phyloP scores from a whole-genome alignment of 148 eudicot species.

The Nyssa sinensis region DNA sequence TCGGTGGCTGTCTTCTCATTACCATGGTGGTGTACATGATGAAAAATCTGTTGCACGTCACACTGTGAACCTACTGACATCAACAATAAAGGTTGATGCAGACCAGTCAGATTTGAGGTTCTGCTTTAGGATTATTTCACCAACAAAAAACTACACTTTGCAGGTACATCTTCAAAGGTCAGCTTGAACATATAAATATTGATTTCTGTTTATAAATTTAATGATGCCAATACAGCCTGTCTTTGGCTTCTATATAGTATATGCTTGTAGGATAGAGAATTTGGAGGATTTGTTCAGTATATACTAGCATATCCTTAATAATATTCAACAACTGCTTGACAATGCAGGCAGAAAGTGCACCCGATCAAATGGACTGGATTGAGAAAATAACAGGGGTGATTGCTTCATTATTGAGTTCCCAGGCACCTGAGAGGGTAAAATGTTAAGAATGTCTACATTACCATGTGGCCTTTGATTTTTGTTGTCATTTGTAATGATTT shows the following conservation, averaged over 20 bases:
- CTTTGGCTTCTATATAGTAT: conserved; percentile 1
- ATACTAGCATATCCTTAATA: background rate
- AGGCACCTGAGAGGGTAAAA: conserved; percentile 74
- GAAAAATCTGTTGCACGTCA: conserved; percentile 89
- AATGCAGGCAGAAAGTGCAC: conserved; percentile 79
- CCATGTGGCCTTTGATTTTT: background rate
- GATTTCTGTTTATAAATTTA: background rate
- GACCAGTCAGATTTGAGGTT: conserved; percentile 89
- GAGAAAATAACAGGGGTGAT: conserved; percentile 93
- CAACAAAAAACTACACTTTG: conserved; percentile 81
- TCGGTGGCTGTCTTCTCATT: conserved; percentile 88
- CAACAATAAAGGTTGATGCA: conserved; percentile 86
- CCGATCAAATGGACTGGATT: conserved; percentile 95
- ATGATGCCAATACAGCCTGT: background rate
- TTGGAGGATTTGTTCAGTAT: background rate
- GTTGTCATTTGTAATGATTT: conserved; percentile 1
- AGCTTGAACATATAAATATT: conserved; percentile 13
- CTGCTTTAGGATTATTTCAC: conserved; percentile 95
- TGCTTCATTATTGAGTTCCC: conserved; percentile 70
- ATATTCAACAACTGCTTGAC: conserved; percentile 18
- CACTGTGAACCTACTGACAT: conserved; percentile 83
- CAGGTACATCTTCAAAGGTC: conserved; percentile 52
- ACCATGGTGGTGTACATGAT: conserved; percentile 62
- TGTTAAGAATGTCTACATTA: background rate
- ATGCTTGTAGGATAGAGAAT: conserved; percentile 1